Conservation (phyloP, 2,329 filamentous ascomycete genomes). For the Shiraia bambusicola region DNA sequence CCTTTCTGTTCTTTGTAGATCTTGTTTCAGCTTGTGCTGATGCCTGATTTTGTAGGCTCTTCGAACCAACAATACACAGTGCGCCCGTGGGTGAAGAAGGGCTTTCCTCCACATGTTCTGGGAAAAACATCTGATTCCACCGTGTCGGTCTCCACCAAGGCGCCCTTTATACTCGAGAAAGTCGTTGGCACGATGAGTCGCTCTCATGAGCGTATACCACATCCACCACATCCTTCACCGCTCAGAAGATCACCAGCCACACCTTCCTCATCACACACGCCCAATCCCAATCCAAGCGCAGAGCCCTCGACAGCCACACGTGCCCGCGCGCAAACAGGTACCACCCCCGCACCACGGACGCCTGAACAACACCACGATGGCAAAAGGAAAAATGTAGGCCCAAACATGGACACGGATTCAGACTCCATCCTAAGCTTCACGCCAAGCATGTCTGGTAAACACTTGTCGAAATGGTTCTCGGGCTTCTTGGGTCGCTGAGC, state of each 20-base stretch:
- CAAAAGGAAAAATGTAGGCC: constrained; percentile 2
- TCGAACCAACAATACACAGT: constrained; percentile 23
- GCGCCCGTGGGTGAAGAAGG: constrained; percentile 34
- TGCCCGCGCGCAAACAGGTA: constrained; percentile 19
- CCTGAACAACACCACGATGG: neutral
- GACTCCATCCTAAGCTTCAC: constrained; percentile 27
- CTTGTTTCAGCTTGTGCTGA: constrained; percentile 26
- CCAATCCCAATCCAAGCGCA: constrained; percentile 7
- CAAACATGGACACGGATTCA: constrained; percentile 13
- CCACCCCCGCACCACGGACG: constrained; percentile 5
- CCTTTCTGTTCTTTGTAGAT: constrained; percentile 17
- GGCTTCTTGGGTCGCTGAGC: constrained; percentile 31
- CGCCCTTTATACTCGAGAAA: too few relatives aligned
- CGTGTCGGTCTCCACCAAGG: neutral
- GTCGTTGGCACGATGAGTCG: too few relatives aligned
- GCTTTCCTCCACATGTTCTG: constrained; percentile 18
- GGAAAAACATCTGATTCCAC: constrained; percentile 6
- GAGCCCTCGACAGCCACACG: constrained; percentile 15
- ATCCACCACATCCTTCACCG: constrained; percentile 1
- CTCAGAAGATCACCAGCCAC: neutral
- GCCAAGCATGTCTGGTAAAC: constrained; percentile 29
- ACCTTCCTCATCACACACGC: neutral
- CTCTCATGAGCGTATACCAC: too few relatives aligned
- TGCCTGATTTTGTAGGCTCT: constrained; percentile 18
- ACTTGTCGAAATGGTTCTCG: constrained; percentile 37